Evolutionary conservation across 208 protist species (phyloP).

Genomic region (Leishmania guyanensis): DNA sequence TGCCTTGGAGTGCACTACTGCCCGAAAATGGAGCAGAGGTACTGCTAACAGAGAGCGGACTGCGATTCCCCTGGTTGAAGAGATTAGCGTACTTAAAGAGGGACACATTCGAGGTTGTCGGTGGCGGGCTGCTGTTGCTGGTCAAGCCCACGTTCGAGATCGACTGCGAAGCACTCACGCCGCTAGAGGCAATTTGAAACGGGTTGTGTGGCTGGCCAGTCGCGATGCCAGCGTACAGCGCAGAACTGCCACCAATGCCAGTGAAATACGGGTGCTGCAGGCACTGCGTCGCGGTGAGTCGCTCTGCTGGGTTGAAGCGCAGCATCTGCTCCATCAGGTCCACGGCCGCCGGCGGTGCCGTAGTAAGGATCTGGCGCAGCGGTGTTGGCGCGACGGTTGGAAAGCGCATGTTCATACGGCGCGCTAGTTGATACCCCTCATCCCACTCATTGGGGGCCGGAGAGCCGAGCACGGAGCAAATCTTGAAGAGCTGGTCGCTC

Average conservation of each 20-base stretch:
- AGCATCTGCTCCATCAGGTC: conserved; percentile 96
- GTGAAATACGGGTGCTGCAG: conserved; percentile 97
- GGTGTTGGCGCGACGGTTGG: conserved; percentile 89
- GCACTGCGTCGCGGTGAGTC: conserved; percentile 93
- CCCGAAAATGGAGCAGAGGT: conserved; percentile 29
- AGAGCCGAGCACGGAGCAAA: conserved; percentile 94
- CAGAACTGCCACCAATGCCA: conserved; percentile 58
- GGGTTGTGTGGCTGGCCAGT: conserved; percentile 91
- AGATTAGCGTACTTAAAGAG: conserved; percentile 65
- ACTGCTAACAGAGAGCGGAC: conserved; percentile 32
- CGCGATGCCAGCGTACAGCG: conserved; percentile 78
- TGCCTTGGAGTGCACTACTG: conserved; percentile 24
- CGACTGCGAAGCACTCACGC: conserved; percentile 9
- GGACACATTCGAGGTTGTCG: conserved; percentile 35
- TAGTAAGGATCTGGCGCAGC: conserved; percentile 88
- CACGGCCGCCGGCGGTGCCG: conserved; percentile 93
- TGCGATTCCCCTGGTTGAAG: conserved; percentile 67
- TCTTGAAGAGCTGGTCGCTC: conserved; percentile 97
- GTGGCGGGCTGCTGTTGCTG: conserved; percentile 53
- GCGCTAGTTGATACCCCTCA: conserved; percentile 92
- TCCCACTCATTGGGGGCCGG: conserved; percentile 87
- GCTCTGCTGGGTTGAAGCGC: conserved; percentile 94
- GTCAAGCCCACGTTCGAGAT: conserved; percentile 42
- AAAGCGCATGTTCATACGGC: conserved; percentile 95
- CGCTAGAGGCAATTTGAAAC: conserved; percentile 70